phyloP scores from a whole-genome alignment of 2,329 filamentous ascomycete species.

The Endoconidiophora laricicola region DNA sequence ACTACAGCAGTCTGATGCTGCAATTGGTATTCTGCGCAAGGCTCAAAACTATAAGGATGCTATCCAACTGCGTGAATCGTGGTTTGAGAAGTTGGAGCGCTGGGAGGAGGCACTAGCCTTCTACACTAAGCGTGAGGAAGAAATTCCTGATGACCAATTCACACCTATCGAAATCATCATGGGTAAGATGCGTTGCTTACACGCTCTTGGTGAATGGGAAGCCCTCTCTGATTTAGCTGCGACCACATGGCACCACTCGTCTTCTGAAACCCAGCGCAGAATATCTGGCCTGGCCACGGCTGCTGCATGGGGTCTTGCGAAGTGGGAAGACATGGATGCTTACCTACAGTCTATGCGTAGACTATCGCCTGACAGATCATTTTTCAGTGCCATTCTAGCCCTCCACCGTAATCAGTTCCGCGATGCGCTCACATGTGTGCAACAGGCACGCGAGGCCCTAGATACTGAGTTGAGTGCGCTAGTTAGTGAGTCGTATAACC shows the following conservation, averaged over 20 bases:
- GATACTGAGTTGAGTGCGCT: slow-evolving; percentile 92
- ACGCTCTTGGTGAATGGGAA: slow-evolving; percentile 96
- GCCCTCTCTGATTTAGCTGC: slow-evolving; percentile 74
- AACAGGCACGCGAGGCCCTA: slow-evolving; percentile 79
- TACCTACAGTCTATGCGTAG: slow-evolving; percentile 93
- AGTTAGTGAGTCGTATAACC: slow-evolving; percentile 95
- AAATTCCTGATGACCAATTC: slow-evolving; percentile 25
- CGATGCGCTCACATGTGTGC: slow-evolving; percentile 75
- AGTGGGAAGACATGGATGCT: slow-evolving; percentile 97
- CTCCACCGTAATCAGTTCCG: slow-evolving; percentile 93
- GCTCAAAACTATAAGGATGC: slow-evolving; percentile 86
- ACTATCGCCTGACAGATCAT: slow-evolving; percentile 82
- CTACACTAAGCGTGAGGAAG: slow-evolving; percentile 55
- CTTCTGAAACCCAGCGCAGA: slow-evolving; percentile 68
- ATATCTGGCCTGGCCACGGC: slow-evolving; percentile 91
- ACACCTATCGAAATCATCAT: slow-evolving; percentile 85
- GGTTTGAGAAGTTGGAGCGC: slow-evolving; percentile 95
- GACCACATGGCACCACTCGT: slow-evolving; percentile 85
- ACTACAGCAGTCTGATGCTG: slow-evolving; percentile 93
- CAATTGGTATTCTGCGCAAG: slow-evolving; percentile 91
- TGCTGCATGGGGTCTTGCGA: slow-evolving; percentile 87
- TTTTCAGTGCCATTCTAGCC: slow-evolving; percentile 91
- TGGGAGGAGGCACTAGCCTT: slow-evolving; percentile 95
- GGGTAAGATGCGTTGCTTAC: slow-evolving; percentile 98
- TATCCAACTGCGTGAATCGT: slow-evolving; percentile 90